These are phyloP conservation scores for Coniferiporia weirii DNA, from an alignment of 1,284 basidiomycete species.

Conservation along the genomic window DNA sequence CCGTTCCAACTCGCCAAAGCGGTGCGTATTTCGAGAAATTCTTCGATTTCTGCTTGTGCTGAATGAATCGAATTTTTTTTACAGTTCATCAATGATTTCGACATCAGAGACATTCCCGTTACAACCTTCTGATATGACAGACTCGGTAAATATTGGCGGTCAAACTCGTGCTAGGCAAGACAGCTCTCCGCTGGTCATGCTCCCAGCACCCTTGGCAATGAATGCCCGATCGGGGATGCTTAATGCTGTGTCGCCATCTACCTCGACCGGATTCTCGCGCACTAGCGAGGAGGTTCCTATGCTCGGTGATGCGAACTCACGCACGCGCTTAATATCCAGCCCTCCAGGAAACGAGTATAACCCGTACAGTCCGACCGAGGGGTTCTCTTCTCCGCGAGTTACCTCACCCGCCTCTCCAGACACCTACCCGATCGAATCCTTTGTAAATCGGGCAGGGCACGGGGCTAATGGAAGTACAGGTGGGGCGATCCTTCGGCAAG, in stretches of 20 bases:
- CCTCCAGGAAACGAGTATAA: slow-evolving; percentile 41
- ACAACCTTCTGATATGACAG: slow-evolving; percentile 51
- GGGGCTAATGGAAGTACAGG: slow-evolving; percentile 24
- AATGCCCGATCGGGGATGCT: slow-evolving; percentile 30
- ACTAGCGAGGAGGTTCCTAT: slow-evolving; percentile 64
- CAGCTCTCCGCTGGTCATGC: slow-evolving; percentile 61
- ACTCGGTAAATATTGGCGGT: slow-evolving; percentile 40
- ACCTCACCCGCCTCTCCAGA: slow-evolving; percentile 19
- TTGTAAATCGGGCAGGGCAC: slow-evolving; percentile 34
- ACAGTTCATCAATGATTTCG: slow-evolving; percentile 69
- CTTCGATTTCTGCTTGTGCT: slow-evolving; percentile 8
- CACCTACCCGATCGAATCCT: slow-evolving; percentile 33
- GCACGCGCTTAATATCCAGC: slow-evolving; percentile 52
- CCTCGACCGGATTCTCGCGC: slow-evolving; percentile 52
- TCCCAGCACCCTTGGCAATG: slow-evolving; percentile 62
- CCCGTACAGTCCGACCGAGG: slow-evolving; percentile 19
- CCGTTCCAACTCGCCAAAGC: slow-evolving; percentile 43
- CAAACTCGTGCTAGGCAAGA: slow-evolving; percentile 53
- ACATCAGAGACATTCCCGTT: slow-evolving; percentile 64
- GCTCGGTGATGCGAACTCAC: slow-evolving; percentile 51
- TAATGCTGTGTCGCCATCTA: slow-evolving; percentile 43
- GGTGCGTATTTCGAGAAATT: slow-evolving; percentile 39
- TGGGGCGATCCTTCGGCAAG: slow-evolving; percentile 38
- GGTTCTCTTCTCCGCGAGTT: slow-evolving; percentile 20
- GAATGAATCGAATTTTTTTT: slow-evolving; percentile 1